phyloP scores from a whole-genome alignment of 371 early-diverging fungal species.

The Mucor plumbeus region DNA sequence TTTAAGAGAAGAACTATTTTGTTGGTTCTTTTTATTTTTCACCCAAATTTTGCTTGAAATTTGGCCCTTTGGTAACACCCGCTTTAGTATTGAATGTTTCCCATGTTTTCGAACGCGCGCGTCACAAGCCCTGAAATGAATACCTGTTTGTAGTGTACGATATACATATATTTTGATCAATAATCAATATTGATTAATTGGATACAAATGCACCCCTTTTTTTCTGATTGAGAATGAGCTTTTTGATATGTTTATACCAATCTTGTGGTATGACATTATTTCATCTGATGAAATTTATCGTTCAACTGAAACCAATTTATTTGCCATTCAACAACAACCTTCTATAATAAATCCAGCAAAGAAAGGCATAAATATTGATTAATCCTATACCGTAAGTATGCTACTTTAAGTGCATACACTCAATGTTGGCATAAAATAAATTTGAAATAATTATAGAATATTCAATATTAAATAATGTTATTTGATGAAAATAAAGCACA shows the following conservation, averaged over 20 bases:
- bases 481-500: no score
- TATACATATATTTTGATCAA: not conserved
- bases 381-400: no score
- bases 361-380: no score
- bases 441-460: no score
- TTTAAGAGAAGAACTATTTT: not conserved
- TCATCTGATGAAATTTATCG: not conserved
- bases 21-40: not conserved
- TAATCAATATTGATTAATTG: not conserved
- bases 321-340: not conserved
- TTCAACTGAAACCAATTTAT: not conserved
- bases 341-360: no score
- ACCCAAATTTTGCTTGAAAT: no score
- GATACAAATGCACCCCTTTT: not conserved
- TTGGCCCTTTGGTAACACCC: conserved; percentile 2
- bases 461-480: no score
- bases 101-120: not conserved
- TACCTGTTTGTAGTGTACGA: no score
- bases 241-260: no score
- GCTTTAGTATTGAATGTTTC: not conserved
- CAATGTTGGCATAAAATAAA: no score
- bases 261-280: not conserved
- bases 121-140: conserved; percentile 3
- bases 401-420: no score
- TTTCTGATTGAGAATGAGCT: not conserved